phyloP scores from a whole-genome alignment of 116 monocot genomes.

The Iris pallida region DNA sequence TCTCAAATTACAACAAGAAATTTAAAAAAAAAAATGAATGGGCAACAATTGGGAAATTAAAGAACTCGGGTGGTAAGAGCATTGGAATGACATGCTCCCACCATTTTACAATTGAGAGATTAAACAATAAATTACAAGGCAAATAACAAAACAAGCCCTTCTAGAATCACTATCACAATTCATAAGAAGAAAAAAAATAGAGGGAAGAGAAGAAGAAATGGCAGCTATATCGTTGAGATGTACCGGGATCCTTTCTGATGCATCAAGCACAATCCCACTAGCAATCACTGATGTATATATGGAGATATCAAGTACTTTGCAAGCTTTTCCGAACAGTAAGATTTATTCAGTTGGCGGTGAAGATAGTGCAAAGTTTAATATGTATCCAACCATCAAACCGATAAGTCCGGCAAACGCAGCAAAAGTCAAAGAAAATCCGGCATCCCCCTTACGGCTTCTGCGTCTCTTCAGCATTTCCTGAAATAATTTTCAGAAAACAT shows the following conservation, averaged over 20 bases:
- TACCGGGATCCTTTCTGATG: not conserved
- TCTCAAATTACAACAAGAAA: no score
- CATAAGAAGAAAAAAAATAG: no score
- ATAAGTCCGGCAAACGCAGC: constrained; percentile 56
- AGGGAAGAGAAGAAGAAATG: not conserved
- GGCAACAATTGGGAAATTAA: no score
- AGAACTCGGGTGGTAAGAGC: no score
- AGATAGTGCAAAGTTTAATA: constrained; percentile 52
- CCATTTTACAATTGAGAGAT: no score
- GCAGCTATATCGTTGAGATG: not conserved
- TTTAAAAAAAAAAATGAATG: no score
- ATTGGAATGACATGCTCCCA: no score
- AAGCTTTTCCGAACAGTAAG: not conserved
- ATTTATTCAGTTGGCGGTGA: constrained; percentile 24
- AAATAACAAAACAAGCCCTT: no score
- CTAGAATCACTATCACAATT: no score
- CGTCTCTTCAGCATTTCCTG: constrained; percentile 71
- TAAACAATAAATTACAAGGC: no score
- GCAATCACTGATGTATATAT: no score
- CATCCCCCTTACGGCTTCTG: constrained; percentile 36
- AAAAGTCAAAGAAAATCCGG: constrained; percentile 74
- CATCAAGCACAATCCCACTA: not conserved
- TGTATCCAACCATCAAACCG: constrained; percentile 54
- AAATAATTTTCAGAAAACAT: constrained; percentile 8
- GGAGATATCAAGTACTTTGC: no score